phyloP scores from a whole-genome alignment of 1,284 basidiomycete species.

The Puccinia novopanici region DNA sequence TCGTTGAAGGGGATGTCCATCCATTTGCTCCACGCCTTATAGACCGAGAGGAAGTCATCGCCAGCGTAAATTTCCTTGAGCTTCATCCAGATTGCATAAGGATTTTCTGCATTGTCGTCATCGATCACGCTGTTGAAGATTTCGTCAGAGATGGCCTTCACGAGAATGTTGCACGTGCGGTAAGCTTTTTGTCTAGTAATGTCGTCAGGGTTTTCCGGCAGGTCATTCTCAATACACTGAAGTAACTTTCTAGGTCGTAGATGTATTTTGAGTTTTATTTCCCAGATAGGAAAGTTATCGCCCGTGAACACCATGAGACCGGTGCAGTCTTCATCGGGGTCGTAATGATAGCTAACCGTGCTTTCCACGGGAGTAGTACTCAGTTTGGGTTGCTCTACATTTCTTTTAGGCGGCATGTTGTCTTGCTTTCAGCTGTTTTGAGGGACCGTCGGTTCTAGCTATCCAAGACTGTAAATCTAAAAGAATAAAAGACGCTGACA shows the following conservation, averaged over 20 bases:
- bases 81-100: neutral
- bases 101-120: neutral
- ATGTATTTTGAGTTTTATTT: neutral
- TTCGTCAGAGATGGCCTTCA: neutral
- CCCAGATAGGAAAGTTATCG: neutral
- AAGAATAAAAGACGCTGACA: too few relatives aligned
- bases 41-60: neutral
- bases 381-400: too few relatives aligned
- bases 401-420: too few relatives aligned
- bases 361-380: too few relatives aligned
- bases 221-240: neutral
- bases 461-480: too few relatives aligned
- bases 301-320: neutral
- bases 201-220: neutral
- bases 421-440: too few relatives aligned
- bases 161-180: neutral
- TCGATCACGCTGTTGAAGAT: neutral
- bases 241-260: neutral
- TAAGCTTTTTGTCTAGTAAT: neutral
- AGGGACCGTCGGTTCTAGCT: too few relatives aligned
- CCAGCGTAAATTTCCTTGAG: neutral
- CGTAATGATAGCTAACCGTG: too few relatives aligned
- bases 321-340: neutral
- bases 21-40: neutral
- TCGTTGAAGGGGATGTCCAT: neutral